Conservation (phyloP, 176 grass and related monocot species). For the Lolium multiflorum region DNA sequence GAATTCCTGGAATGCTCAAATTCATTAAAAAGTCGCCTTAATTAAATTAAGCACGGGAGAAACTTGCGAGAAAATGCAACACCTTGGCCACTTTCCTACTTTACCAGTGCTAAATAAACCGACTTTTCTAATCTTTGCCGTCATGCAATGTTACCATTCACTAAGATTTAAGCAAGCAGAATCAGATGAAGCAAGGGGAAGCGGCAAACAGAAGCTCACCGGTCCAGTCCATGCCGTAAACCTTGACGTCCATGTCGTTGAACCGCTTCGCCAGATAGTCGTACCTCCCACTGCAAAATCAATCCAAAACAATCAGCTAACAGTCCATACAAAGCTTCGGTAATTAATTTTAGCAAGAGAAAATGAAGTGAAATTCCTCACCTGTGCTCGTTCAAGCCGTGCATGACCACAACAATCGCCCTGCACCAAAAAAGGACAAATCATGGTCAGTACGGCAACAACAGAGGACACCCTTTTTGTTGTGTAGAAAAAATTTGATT, state of each 20-base stretch:
- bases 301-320: slow-evolving; percentile 30
- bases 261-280: slow-evolving; percentile 80
- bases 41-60: too few relatives aligned
- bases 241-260: slow-evolving; percentile 84
- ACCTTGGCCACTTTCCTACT: background rate
- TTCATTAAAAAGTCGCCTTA: background rate
- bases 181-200: background rate
- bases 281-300: slow-evolving; percentile 75
- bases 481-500: background rate
- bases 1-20: background rate
- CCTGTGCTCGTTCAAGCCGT: slow-evolving; percentile 97
- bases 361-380: too few relatives aligned
- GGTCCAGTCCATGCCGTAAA: slow-evolving; percentile 94
- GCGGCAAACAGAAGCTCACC: slow-evolving; percentile 46
- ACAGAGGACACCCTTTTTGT: background rate
- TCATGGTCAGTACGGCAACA: background rate
- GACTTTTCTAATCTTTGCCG: too few relatives aligned
- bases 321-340: too few relatives aligned
- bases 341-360: too few relatives aligned
- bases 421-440: slow-evolving; percentile 47
- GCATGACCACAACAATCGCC: slow-evolving; percentile 80
- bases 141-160: too few relatives aligned
- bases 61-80: background rate
- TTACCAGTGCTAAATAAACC: too few relatives aligned
- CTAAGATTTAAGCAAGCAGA: background rate